phyloP scores from a whole-genome alignment of 495 filamentous ascomycete genomes.

The Trichoderma parareesei region DNA sequence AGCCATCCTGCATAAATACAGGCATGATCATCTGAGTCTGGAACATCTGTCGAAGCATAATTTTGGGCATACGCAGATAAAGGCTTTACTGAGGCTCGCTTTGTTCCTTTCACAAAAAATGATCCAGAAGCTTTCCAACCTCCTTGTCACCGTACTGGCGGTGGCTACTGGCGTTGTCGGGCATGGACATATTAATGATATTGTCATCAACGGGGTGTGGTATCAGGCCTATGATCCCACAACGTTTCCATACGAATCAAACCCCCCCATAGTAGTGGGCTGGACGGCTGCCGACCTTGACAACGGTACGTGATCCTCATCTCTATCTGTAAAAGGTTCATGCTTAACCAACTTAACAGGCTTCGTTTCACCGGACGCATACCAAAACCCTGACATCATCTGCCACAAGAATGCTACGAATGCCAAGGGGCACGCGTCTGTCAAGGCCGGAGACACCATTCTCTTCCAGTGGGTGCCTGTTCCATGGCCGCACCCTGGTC shows the following conservation, averaged over 20 bases:
- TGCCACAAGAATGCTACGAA: slow-evolving; percentile 40
- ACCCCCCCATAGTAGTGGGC: slow-evolving; percentile 44
- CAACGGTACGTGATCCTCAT: slow-evolving; percentile 24
- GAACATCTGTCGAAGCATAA: not conserved
- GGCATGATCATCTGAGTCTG: not conserved
- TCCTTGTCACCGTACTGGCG: slow-evolving; percentile 32
- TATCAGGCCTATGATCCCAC: slow-evolving; percentile 43
- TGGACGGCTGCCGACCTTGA: slow-evolving; percentile 50
- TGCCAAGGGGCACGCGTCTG: slow-evolving; percentile 30
- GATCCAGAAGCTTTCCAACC: slow-evolving; percentile 6
- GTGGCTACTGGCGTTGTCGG: slow-evolving; percentile 44
- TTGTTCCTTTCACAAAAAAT: not conserved
- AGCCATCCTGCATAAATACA: slow-evolving; percentile 7
- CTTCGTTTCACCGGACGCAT: slow-evolving; percentile 45
- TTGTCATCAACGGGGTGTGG: slow-evolving; percentile 47
- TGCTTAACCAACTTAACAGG: slow-evolving; percentile 15
- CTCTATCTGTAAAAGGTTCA: not conserved
- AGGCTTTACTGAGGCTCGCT: slow-evolving; percentile 18
- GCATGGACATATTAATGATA: slow-evolving; percentile 55
- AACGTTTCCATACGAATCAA: slow-evolving; percentile 23
- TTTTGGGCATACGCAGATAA: not conserved
- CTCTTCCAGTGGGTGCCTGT: slow-evolving; percentile 59
- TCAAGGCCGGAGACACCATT: slow-evolving; percentile 40
- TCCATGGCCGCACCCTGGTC: slow-evolving; percentile 53
- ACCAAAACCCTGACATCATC: slow-evolving; percentile 38